A percentile compares a stretch with the other conserved stretches of the same genome.
These are phyloP conservation scores for Salix caprea DNA, from an alignment of 345 rosid genomes.

Conservation along the genomic window DNA sequence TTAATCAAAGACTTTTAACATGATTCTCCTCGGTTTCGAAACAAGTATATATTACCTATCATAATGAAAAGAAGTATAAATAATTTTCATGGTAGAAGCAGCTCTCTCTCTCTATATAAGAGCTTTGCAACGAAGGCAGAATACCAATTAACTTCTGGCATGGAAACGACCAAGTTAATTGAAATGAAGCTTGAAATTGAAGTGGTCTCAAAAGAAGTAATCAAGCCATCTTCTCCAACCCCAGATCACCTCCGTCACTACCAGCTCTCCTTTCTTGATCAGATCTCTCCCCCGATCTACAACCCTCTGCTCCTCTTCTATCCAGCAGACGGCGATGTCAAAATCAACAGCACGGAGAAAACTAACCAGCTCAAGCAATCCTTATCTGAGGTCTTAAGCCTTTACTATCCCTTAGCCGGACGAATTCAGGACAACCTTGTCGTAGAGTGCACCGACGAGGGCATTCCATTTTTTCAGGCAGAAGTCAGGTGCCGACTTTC, in stretches of 20 bases:
- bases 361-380: constrained; percentile 32
- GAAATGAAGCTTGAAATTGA: constrained; percentile 22
- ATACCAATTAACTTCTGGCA: too few relatives aligned
- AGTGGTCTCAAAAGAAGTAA: constrained; percentile 18
- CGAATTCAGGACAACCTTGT: constrained; percentile 24
- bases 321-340: constrained; percentile 5
- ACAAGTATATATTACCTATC: too few relatives aligned
- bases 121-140: too few relatives aligned
- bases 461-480: constrained; percentile 20
- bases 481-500: constrained; percentile 21
- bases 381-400: constrained; percentile 36
- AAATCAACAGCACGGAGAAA: constrained; percentile 1
- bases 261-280: constrained; percentile 38
- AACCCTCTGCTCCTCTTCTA: constrained; percentile 36
- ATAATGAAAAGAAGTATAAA: too few relatives aligned
- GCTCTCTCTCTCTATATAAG: too few relatives aligned
- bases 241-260: constrained; percentile 27
- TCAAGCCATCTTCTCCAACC: constrained; percentile 43
- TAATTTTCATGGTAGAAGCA: too few relatives aligned
- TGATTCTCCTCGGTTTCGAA: too few relatives aligned
- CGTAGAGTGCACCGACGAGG: constrained; percentile 30
- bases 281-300: constrained; percentile 29
- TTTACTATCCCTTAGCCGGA: constrained; percentile 52
- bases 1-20: too few relatives aligned
- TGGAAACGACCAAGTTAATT: neutral